These are phyloP conservation scores for Gossypium arboreum DNA, from an alignment of 345 rosid species.

Conservation along the genomic window DNA sequence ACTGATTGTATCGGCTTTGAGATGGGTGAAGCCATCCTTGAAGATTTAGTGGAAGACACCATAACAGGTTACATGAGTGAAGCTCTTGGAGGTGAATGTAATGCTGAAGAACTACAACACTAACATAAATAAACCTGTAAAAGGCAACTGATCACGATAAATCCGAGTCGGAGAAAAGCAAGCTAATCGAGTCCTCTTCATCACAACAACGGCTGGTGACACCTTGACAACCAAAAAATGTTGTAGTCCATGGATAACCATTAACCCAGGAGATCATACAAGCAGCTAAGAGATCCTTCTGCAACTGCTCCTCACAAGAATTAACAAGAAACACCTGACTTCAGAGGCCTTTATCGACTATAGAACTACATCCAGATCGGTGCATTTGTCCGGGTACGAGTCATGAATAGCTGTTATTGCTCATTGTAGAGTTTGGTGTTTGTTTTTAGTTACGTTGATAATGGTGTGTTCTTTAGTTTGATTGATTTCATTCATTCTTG, in stretches of 20 bases:
- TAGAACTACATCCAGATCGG: neutral
- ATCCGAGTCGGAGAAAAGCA: neutral
- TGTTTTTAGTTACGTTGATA: neutral
- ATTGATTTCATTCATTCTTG: slow-evolving; percentile 8
- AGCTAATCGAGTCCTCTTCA: neutral
- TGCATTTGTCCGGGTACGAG: neutral
- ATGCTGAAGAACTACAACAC: slow-evolving; percentile 21
- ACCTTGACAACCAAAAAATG: neutral
- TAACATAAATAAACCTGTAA: neutral
- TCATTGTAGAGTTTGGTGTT: slow-evolving; percentile 12
- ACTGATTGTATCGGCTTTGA: slow-evolving; percentile 41
- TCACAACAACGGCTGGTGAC: neutral
- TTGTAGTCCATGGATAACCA: neutral
- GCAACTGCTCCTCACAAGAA: slow-evolving; percentile 1
- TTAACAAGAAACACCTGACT: neutral
- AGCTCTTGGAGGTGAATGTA: slow-evolving; percentile 18
- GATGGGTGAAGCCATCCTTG: slow-evolving; percentile 52
- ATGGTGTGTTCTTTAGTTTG: slow-evolving; percentile 5
- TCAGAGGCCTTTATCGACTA: neutral
- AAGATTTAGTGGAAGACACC: slow-evolving; percentile 60
- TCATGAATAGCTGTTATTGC: neutral
- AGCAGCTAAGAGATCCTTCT: neutral
- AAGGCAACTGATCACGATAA: neutral
- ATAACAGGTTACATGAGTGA: slow-evolving; percentile 29
- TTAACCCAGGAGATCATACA: neutral